Base-by-base conservation (phyloP, 2,329 filamentous ascomycete genomes). In the Claviceps purpurea region DNA sequence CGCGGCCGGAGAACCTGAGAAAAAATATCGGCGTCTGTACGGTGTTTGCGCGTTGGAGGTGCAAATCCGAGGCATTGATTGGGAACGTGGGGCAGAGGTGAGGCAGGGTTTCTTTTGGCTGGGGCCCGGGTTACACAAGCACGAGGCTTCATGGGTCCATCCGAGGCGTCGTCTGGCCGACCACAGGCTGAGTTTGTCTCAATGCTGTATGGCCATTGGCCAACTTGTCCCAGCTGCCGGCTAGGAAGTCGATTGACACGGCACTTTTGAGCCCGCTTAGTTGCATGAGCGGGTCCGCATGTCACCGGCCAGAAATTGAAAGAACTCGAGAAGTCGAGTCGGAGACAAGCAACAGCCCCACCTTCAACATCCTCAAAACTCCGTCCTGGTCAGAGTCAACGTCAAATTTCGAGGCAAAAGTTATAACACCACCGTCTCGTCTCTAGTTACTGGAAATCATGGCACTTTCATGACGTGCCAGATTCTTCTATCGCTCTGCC, bases 231-330 rank as follows among this genome's bases (percentile, higher is more conserved):
- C 41, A 18, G n/a, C 20, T 43, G 8, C 14, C 18, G 14, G 18
- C 41, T 14, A 24, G 41, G 5, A 41, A n/a, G n/a, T 41, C 26
- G 30, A 34, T 34, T 34, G 30, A 34, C 30, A 11, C 30, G 30
- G 30, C 30, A 34, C 30, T n/a, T 47, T 20, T 18, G 4, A 50
- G 40, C 43, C 48, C 51, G 47, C 43, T 53, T 53, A 53, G 48
- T 50, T 53, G 51, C 51, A 53, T 50, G 22, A 44, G 48, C 46
- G 47, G 47, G 45, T 18, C 45, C 45, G 45, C 30, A 47, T 47
- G 47, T 49, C 47, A 49, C 47, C 16, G 18, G 24, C n/a, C 43
- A 30, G 41, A 34, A 34, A 8, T 34, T 34, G 30, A 11, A 34
- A 34, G 30, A 30, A 34, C 30, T 34, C 41, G 18, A 43, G 41